These are phyloP conservation scores for Triangularia setosa DNA, from an alignment of 2,329 filamentous ascomycete species.

Conservation along the genomic window DNA sequence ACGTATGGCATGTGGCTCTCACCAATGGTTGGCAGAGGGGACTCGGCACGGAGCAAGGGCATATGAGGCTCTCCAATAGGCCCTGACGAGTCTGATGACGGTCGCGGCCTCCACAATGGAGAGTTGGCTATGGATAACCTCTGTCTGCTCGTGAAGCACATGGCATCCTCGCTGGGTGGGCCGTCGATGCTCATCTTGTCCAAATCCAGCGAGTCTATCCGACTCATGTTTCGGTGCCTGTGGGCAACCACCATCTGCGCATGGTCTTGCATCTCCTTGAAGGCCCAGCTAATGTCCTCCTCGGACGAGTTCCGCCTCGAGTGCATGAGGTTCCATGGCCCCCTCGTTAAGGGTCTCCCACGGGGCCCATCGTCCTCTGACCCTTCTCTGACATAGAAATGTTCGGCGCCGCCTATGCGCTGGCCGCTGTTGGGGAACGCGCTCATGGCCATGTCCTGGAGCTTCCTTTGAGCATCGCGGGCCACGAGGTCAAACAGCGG, in stretches of 20 bases:
- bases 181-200: constrained; percentile 36
- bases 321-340: constrained; percentile 26
- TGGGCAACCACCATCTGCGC: constrained; percentile 43
- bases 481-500: constrained; percentile 78
- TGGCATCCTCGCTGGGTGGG: constrained; percentile 34
- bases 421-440: constrained; percentile 72
- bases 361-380: constrained; percentile 53
- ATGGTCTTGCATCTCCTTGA: constrained; percentile 77
- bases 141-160: constrained; percentile 32
- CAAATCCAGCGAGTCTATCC: constrained; percentile 33
- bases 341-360: constrained; percentile 30
- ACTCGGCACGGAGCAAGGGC: constrained; percentile 31
- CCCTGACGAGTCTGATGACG: constrained; percentile 22
- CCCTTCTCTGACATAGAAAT: constrained; percentile 65
- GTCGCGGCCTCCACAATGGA: constrained; percentile 25
- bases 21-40: constrained; percentile 29
- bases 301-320: constrained; percentile 58
- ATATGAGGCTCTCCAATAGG: constrained; percentile 32
- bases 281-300: constrained; percentile 64
- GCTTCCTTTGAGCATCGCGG: constrained; percentile 72
- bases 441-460: constrained; percentile 71
- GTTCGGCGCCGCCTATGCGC: constrained; percentile 65
- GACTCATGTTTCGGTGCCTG: constrained; percentile 40
- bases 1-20: constrained; percentile 29
- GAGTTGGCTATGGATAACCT: constrained; percentile 33